Percentiles rank a stretch among this genome's conserved stretches.
Conservation (phyloP, 2,329 filamentous ascomycete genomes). For the Paecilomyces niveus region DNA sequence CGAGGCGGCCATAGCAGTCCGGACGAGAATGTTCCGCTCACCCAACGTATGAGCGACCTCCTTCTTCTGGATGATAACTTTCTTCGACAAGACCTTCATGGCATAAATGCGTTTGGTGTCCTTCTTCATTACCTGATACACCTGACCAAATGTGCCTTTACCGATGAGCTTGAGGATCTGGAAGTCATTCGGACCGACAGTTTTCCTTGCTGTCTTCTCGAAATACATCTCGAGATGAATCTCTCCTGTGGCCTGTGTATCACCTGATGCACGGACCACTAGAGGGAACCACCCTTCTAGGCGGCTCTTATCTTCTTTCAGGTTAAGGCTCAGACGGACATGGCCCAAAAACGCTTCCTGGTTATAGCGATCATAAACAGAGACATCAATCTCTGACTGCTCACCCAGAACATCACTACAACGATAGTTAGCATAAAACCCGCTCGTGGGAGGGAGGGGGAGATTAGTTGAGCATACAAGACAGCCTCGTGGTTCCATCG, state of each 20-base stretch:
- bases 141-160: slow-evolving; percentile 96
- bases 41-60: slow-evolving; percentile 96
- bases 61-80: slow-evolving; percentile 99
- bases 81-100: slow-evolving; percentile 99
- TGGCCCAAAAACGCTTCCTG: slow-evolving; percentile 90
- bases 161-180: slow-evolving; percentile 93
- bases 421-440: slow-evolving; percentile 17
- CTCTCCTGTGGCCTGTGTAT: slow-evolving; percentile 72
- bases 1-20: slow-evolving; percentile 90
- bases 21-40: slow-evolving; percentile 92
- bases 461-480: slow-evolving; percentile 60
- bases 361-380: slow-evolving; percentile 79
- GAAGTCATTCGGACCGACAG: slow-evolving; percentile 92
- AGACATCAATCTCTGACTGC: slow-evolving; percentile 84
- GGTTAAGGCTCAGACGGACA: slow-evolving; percentile 68
- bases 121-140: slow-evolving; percentile 96
- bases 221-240: slow-evolving; percentile 82
- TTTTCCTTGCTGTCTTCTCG: slow-evolving; percentile 79
- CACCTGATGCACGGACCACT: slow-evolving; percentile 70
- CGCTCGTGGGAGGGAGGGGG: not conserved
- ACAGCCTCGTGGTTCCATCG: slow-evolving; percentile 93
- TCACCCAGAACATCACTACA: slow-evolving; percentile 84
- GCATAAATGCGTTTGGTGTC: slow-evolving; percentile 94
- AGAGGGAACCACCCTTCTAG: slow-evolving; percentile 82
- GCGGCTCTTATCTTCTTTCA: slow-evolving; percentile 61